Base-by-base conservation (phyloP, 345 rosid species). In the Salix suchowensis region DNA sequence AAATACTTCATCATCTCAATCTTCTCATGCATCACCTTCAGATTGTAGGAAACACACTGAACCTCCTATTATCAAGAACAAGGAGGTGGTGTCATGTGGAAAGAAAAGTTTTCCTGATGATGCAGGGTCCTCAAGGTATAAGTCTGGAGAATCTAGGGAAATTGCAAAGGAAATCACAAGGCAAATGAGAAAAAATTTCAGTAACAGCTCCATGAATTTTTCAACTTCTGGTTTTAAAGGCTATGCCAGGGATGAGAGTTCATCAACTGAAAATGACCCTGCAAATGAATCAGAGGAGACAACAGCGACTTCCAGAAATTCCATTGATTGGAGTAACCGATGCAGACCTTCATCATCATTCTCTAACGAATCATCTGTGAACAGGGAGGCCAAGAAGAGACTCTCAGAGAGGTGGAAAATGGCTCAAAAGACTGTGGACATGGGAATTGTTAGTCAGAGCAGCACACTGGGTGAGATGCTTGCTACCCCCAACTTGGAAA, bases 381-480 rank as follows among this genome's bases (percentile, higher is more conserved):
- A 84, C 73, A 92, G 86, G 82, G 98, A 96, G 86, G 98, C 99
- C 15, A 92, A 83, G 84, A 90, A 86, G 85, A 90, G 99, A 87
- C 89, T 96, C 65, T 92, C 97, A 67, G 97, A 92, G 85, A 90
- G 99, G 87, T 96, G 99, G 99, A 91, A 86, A 76, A 82, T 92
- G 88, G 83, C 91, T 72, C 97, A 90, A 74, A 86, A 77, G 74
- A 87, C 86, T 54, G 87, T 87, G 64, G 94, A 91, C 72, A 73
- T 86, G 75, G 87, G 86, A 75, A 83, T 78, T 36, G 78, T 80
- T 77, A 82, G 87, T 74, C 83, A 89, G 75, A 82, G 97, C 71
- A 85, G 89, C 78, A 96, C 99, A 52, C 82, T 96, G 62, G 93
- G 93, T 66, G 99, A 96, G 76, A 94, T 96, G 99, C 99, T 96